Base-by-base conservation (phyloP, 2,329 filamentous ascomycete species). In the Penicillium frequentans region DNA sequence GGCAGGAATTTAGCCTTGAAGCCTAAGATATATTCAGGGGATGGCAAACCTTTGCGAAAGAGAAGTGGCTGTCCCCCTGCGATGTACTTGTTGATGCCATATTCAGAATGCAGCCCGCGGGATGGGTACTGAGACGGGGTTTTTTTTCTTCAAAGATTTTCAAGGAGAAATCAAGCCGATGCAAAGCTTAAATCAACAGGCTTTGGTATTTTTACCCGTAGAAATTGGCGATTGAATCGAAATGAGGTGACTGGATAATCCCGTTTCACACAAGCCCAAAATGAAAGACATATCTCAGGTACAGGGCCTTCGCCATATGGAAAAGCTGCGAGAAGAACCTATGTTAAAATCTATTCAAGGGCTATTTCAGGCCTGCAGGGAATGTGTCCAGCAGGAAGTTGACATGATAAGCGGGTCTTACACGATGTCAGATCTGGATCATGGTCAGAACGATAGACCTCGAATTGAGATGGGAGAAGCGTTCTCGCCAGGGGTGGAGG, bases 11-110 rank as follows among this genome's bases (percentile, higher is more conserved):
- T 19, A 39, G 21, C 6, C n/a, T 39, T n/a, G 2, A 16, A 10
- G 8, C 37, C 37, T 9, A 5, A 39, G 35, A 16, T 10, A 37
- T 31, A 37, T 42, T 16, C 29, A n/a, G 23, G 23, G 42, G 29
- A 37, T 31, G 31, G 67, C 80, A 57, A 78, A 90, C 89, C 83
- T 90, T 91, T 75, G 89, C 89, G 80, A 92, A 92, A 44, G 89
- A 90, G 66, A 87, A 83, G 75, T 68, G 68, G 52, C 65, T 58
- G 37, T 69, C 66, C 62, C 65, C 68, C 54, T 60, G 55, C 35
- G 66, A 61, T 52, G 67, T 64, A 55, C 62, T 64, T 51, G 73
- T 65, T 27, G 72, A 71, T 62, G 67, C 64, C 73, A 75, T 76
- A 53, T 57, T 35, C 65, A 57, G 50, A 43, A 44, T 58, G 59